Base-by-base conservation (phyloP, 371 early-diverging fungal species). In the Apophysomyces trapeziformis region DNA sequence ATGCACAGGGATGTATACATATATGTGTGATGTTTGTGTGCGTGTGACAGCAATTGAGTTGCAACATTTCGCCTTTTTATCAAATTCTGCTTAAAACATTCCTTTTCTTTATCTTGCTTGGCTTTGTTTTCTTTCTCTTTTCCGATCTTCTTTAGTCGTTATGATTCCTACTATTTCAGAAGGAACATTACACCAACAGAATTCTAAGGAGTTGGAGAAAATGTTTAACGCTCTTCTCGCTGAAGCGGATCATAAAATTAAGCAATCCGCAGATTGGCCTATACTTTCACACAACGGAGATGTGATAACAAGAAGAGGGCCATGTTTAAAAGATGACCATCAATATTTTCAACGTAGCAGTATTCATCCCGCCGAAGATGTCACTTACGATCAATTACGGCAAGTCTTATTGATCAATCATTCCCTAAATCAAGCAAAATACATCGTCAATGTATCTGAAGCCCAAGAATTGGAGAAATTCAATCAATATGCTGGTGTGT, bases 331-430 rank as follows among this genome's bases (percentile, higher is more conserved):
- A 47, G 16, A 47, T n/a, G 47, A 58, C 6, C 64, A 68, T 36
- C 54, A 59, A n/a, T 62, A 59, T 54, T 56, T 73, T 16, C 74
- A 67, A 56, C 60, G 74, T 11, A 13, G 32, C 7, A 73, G 74
- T 47, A 36, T 16, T 4, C 66, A 66, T 57, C 36, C 47, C 32
- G 21, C 16, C 16, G 54, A 50, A 21, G 63, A 70, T 39, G 47
- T 64, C 11, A 45, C 39, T 9, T 70, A 73, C 39, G 71, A 70
- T 21, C 41, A 57, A 8, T 39, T 73, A 36, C 67, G 74, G 7
- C 21, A 36, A 37, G 60, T 73, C 5, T 41, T 73, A 7, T 65
- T 67, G 35, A 63, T 60, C 0, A 47, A 73, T 16, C 74, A 70
- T 36, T 62, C 68, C 11, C 7, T 68, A 21, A 65, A 74, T 12